Percentiles rank a stretch among this genome's conserved stretches.
These are phyloP conservation scores for Fusarium algeriense DNA, from an alignment of 2,329 filamentous ascomycete species.

Conservation along the genomic window DNA sequence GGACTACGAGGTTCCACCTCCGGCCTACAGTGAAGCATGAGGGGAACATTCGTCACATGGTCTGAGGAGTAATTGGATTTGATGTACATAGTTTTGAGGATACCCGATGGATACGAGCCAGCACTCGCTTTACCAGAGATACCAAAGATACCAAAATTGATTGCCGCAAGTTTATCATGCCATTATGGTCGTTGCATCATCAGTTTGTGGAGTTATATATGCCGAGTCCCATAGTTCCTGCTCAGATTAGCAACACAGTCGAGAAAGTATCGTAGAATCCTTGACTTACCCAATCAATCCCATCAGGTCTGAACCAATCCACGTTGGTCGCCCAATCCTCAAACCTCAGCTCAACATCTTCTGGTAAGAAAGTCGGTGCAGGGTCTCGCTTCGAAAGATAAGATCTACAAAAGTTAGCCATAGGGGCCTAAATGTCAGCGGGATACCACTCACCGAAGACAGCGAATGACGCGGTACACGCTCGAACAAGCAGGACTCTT, in stretches of 20 bases:
- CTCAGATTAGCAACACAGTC: rapidly evolving
- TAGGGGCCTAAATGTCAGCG: no score
- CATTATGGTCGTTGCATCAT: neutral
- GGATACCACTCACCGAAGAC: neutral
- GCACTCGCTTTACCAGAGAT: neutral
- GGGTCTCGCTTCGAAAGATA: conserved; percentile 16
- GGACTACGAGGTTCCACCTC: neutral
- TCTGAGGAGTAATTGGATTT: rapidly evolving
- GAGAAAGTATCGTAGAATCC: rapidly evolving
- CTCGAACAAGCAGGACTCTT: conserved; percentile 21
- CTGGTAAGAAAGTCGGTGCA: neutral
- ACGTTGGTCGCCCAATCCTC: conserved; percentile 25
- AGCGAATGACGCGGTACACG: conserved; percentile 10
- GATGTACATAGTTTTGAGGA: rapidly evolving
- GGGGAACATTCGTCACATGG: rapidly evolving
- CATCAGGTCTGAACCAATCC: conserved; percentile 18
- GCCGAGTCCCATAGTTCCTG: conserved; percentile 14
- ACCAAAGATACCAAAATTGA: neutral
- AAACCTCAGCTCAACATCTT: conserved; percentile 13
- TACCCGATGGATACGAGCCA: neutral
- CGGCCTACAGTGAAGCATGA: conserved; percentile 3
- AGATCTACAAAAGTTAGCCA: neutral
- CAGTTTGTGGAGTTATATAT: conserved; percentile 13
- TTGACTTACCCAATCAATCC: conserved; percentile 21
- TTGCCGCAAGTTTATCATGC: neutral